Percentiles rank a stretch among this genome's conserved stretches.
Conservation (phyloP, 2,329 filamentous ascomycete genomes). For the Pseudonectria buxi region DNA sequence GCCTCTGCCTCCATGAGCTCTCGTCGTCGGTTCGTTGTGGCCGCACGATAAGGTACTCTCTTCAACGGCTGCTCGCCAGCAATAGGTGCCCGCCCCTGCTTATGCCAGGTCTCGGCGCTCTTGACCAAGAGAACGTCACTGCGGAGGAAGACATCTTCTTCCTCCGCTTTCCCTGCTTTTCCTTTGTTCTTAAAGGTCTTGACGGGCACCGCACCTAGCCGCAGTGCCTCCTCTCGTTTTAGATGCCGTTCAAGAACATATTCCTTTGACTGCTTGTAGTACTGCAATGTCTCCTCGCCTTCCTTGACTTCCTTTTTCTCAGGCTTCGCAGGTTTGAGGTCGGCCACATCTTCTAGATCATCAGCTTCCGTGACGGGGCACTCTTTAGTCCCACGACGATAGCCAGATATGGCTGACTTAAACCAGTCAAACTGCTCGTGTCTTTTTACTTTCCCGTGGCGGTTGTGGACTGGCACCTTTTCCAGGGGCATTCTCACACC, state of each 20-base stretch:
- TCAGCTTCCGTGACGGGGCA: conserved; percentile 63
- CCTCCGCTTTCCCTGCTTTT: conserved; percentile 65
- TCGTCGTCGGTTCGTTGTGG: conserved; percentile 77
- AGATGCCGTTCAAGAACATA: conserved; percentile 82
- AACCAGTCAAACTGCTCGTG: conserved; percentile 88
- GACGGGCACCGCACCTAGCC: conserved; percentile 59
- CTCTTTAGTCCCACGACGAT: conserved; percentile 44
- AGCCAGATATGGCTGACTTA: conserved; percentile 68
- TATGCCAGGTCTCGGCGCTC: conserved; percentile 94
- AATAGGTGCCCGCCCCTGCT: conserved; percentile 76
- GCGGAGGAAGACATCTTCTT: conserved; percentile 75
- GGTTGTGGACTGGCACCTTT: conserved; percentile 74
- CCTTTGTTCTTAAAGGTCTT: conserved; percentile 68
- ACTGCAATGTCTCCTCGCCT: conserved; percentile 76
- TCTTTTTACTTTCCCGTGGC: conserved; percentile 66
- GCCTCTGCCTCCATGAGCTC: conserved; percentile 84
- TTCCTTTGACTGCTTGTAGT: conserved; percentile 78
- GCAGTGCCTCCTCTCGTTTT: conserved; percentile 83
- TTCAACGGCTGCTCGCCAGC: conserved; percentile 72
- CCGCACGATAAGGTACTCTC: conserved; percentile 80
- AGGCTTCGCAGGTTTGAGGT: conserved; percentile 65
- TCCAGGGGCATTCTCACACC: conserved; percentile 71
- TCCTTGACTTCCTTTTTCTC: conserved; percentile 68
- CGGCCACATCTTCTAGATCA: conserved; percentile 69
- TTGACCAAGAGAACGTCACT: conserved; percentile 79